Evolutionary conservation across 306 rosid genomes (phyloP).

Genomic region (Abrus precatorius): DNA sequence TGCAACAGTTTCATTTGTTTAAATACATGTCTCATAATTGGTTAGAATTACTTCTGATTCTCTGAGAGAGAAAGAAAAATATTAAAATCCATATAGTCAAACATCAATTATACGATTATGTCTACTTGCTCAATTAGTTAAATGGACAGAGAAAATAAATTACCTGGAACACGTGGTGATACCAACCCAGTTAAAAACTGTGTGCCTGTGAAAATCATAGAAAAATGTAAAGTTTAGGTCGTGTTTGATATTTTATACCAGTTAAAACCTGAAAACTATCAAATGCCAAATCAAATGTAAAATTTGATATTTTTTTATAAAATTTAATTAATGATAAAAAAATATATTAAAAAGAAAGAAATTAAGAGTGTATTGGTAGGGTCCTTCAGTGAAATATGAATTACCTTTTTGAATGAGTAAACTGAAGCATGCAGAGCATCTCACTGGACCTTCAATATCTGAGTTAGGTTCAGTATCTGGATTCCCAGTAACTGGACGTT

Average conservation of each 20-base stretch:
- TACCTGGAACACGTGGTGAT: slow-evolving; percentile 47
- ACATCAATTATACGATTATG: not conserved
- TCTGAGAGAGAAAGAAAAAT: no score
- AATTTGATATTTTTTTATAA: no score
- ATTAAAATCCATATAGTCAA: no score
- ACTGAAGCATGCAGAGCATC: slow-evolving; percentile 70
- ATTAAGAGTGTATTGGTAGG: no score
- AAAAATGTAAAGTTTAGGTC: not conserved
- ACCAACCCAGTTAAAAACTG: slow-evolving; percentile 37
- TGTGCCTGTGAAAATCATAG: slow-evolving; percentile 46
- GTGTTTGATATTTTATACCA: not conserved
- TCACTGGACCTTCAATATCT: not conserved
- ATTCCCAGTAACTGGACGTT: not conserved
- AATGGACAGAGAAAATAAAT: not conserved
- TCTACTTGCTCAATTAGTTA: not conserved
- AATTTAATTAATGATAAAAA: no score
- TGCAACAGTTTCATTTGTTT: no score
- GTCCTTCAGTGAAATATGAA: not conserved
- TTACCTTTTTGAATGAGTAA: slow-evolving; percentile 65
- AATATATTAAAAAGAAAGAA: no score
- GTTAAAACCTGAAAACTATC: not conserved
- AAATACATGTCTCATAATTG: no score
- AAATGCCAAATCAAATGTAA: not conserved
- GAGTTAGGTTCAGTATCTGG: not conserved
- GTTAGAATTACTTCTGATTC: no score